These are phyloP conservation scores for Pyrus bretschneideri DNA, from an alignment of 306 rosid species.

Conservation along the genomic window DNA sequence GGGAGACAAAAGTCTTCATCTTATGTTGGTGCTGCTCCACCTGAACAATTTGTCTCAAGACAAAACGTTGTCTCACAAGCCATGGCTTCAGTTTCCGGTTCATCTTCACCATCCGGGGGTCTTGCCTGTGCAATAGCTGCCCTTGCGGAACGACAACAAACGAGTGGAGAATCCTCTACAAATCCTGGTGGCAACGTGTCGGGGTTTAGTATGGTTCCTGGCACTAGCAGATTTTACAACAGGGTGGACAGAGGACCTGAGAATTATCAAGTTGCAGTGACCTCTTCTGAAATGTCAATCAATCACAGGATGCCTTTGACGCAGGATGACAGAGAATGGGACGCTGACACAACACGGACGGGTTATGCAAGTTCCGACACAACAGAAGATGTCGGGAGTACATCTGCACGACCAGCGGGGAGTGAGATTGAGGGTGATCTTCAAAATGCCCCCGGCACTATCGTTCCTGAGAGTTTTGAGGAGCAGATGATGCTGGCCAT, in stretches of 20 bases:
- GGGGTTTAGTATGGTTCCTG: slow-evolving; percentile 41
- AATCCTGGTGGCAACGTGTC: slow-evolving; percentile 40
- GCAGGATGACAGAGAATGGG: slow-evolving; percentile 55
- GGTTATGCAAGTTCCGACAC: slow-evolving; percentile 51
- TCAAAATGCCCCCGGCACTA: slow-evolving; percentile 39
- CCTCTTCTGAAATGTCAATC: slow-evolving; percentile 30
- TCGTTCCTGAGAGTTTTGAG: slow-evolving; percentile 85
- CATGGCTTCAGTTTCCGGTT: slow-evolving; percentile 38
- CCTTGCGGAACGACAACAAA: slow-evolving; percentile 95
- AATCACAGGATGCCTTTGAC: slow-evolving; percentile 28
- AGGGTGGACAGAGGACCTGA: slow-evolving; percentile 38
- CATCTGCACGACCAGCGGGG: slow-evolving; percentile 29
- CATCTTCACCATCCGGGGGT: slow-evolving; percentile 84
- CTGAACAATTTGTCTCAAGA: slow-evolving; percentile 39
- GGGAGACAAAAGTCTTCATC: slow-evolving; percentile 54
- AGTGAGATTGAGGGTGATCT: slow-evolving; percentile 49
- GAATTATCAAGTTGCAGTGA: slow-evolving; percentile 46
- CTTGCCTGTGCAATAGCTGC: slow-evolving; percentile 98
- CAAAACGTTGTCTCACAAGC: slow-evolving; percentile 41
- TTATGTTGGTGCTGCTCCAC: slow-evolving; percentile 35
- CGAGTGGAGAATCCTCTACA: slow-evolving; percentile 47
- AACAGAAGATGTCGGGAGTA: slow-evolving; percentile 39
- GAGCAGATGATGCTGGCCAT: slow-evolving; percentile 98
- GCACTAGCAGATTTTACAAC: slow-evolving; percentile 52
- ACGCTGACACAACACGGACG: slow-evolving; percentile 45